Conservation (phyloP, 768 basidiomycete genomes). For the Tylopilus sp. region DNA sequence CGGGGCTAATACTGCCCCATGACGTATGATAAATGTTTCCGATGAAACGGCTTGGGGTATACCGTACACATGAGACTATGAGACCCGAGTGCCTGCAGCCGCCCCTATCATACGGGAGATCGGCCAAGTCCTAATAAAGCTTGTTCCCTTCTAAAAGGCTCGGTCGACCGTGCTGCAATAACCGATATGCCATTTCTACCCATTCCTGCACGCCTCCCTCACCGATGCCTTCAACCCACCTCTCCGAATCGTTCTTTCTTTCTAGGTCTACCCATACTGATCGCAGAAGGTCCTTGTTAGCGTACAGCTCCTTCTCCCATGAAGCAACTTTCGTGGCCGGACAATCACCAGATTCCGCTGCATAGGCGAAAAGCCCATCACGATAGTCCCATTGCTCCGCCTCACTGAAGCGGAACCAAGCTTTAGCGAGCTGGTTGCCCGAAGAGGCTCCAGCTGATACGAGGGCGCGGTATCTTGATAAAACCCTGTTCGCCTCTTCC, state of each 20-base stretch:
- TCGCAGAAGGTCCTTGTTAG: conserved; percentile 45
- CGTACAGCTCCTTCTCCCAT: conserved; percentile 62
- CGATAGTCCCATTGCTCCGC: conserved; percentile 68
- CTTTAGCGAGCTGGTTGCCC: conserved; percentile 43
- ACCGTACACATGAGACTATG: too few species aligned
- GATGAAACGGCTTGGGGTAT: too few species aligned
- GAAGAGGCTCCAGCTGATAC: conserved; percentile 31
- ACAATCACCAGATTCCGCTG: conserved; percentile 30
- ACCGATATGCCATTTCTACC: conserved; percentile 44
- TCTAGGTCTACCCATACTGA: conserved; percentile 58
- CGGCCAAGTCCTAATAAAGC: too few species aligned
- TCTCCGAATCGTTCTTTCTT: conserved; percentile 50
- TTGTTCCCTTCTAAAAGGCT: too few species aligned
- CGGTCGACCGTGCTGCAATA: conserved; percentile 30
- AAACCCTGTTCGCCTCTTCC: conserved; percentile 46
- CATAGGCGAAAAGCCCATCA: conserved; percentile 52
- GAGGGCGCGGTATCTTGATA: conserved; percentile 47
- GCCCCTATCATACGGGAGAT: too few species aligned
- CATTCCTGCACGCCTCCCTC: conserved; percentile 55
- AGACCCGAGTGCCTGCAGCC: too few species aligned
- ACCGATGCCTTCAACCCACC: conserved; percentile 65
- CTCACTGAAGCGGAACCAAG: conserved; percentile 52
- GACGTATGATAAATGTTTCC: too few species aligned
- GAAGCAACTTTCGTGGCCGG: conserved; percentile 37
- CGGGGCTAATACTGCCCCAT: too few species aligned